Percentiles rank a stretch among this genome's conserved stretches.
phyloP scores from a whole-genome alignment of 169 alveolate species.

The Theileria orientalis region DNA sequence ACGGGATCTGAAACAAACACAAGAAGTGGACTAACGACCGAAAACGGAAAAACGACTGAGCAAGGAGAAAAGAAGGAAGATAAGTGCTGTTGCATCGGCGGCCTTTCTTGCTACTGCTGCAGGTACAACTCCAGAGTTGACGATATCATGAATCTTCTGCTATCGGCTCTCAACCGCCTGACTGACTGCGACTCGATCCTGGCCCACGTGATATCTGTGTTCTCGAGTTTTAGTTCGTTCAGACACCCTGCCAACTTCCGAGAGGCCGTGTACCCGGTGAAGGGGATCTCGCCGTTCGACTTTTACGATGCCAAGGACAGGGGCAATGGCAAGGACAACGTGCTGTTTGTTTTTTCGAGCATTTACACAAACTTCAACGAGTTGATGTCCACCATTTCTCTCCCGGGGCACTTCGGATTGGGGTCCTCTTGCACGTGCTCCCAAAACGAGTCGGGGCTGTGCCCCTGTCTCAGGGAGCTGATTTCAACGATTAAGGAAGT shows the following conservation, averaged over 20 bases:
- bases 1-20: too few relatives aligned
- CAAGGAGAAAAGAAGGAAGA: not conserved
- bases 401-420: not conserved
- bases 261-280: not conserved
- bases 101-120: not conserved
- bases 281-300: not conserved
- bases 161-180: not conserved
- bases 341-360: not conserved
- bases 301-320: not conserved
- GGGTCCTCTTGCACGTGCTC: not conserved
- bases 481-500: not conserved
- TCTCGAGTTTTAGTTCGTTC: not conserved
- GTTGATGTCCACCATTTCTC: not conserved
- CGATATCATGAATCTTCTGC: slow-evolving; percentile 5
- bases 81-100: slow-evolving; percentile 6
- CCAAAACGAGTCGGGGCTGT: not conserved
- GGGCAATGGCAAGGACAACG: not conserved
- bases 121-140: slow-evolving; percentile 14
- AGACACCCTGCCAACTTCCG: not conserved
- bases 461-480: not conserved
- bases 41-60: too few relatives aligned
- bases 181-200: slow-evolving; percentile 17
- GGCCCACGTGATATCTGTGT: slow-evolving; percentile 9
- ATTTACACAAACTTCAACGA: not conserved
- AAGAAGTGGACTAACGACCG: too few relatives aligned